These are phyloP conservation scores for Vanderwaltozyma tropicalis DNA, from an alignment of 805 yeast species.

Conservation along the genomic window DNA sequence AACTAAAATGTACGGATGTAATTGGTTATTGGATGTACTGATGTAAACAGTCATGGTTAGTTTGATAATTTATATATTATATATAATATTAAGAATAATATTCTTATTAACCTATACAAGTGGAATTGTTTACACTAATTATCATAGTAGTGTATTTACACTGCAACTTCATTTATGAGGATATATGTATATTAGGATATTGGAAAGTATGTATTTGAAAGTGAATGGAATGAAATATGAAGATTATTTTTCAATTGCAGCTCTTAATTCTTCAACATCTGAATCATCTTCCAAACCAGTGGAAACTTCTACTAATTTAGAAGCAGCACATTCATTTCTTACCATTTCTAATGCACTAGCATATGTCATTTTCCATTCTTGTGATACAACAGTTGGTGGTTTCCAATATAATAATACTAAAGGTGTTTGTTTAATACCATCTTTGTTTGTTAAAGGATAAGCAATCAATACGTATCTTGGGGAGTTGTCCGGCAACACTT, in stretches of 20 bases:
- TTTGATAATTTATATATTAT: too few species aligned
- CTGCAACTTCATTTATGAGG: too few species aligned
- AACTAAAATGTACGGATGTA: too few species aligned
- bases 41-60: too few species aligned
- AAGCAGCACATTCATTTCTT: constrained; percentile 70
- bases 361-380: constrained; percentile 73
- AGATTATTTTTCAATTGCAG: constrained; percentile 30
- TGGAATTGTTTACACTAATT: too few species aligned
- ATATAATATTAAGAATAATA: too few species aligned
- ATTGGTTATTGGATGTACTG: too few species aligned
- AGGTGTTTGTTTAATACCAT: constrained; percentile 68
- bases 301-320: constrained; percentile 30
- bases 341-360: constrained; percentile 84
- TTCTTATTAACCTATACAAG: too few species aligned
- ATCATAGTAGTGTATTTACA: too few species aligned
- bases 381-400: constrained; percentile 72
- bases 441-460: constrained; percentile 57
- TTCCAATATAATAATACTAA: constrained; percentile 77
- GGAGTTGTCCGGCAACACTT: constrained; percentile 69
- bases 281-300: constrained; percentile 27
- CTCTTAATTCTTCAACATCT: constrained; percentile 23
- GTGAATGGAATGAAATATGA: background rate
- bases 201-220: background rate
- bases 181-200: too few species aligned
- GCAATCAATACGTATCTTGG: constrained; percentile 72